Percentiles rank a stretch among this genome's conserved stretches.
Conservation (phyloP, 495 filamentous ascomycete genomes). For the Choiromyces venosus region DNA sequence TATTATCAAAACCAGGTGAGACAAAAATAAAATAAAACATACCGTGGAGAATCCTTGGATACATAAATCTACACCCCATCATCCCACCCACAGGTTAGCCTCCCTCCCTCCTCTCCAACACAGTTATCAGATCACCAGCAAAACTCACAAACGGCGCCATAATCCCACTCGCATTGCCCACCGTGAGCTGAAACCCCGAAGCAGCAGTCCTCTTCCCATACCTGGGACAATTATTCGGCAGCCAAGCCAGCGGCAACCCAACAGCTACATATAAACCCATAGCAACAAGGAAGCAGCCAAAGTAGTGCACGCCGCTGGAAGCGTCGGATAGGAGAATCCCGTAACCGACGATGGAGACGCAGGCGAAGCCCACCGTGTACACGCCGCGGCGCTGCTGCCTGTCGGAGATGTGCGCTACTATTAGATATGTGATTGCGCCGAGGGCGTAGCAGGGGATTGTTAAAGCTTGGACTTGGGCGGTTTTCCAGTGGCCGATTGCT, state of each 20-base stretch:
- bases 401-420: conserved; percentile 58
- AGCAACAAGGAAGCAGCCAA: conserved; percentile 66
- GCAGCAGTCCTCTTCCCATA: conserved; percentile 70
- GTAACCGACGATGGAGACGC: conserved; percentile 62
- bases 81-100: conserved; percentile 51
- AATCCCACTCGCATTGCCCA: conserved; percentile 64
- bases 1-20: background rate
- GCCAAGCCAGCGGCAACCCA: conserved; percentile 66
- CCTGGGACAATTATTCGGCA: conserved; percentile 53
- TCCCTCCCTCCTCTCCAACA: conserved; percentile 33
- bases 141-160: conserved; percentile 61
- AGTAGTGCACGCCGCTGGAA: conserved; percentile 60
- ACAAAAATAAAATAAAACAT: conserved; percentile 35
- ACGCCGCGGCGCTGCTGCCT: conserved; percentile 56
- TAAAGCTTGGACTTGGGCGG: conserved; percentile 63
- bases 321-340: conserved; percentile 58
- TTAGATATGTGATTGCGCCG: conserved; percentile 61
- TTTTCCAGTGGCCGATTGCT: conserved; percentile 58
- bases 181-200: conserved; percentile 62
- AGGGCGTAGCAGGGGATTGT: conserved; percentile 71
- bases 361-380: conserved; percentile 55
- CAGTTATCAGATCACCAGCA: background rate
- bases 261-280: conserved; percentile 65
- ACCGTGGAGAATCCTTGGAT: conserved; percentile 19
- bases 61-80: conserved; percentile 43